A percentile compares a stretch with the other conserved stretches of the same genome.
Evolutionary conservation across 345 rosid genomes (phyloP).

Genomic region (Rhodomyrtus tomentosa): DNA sequence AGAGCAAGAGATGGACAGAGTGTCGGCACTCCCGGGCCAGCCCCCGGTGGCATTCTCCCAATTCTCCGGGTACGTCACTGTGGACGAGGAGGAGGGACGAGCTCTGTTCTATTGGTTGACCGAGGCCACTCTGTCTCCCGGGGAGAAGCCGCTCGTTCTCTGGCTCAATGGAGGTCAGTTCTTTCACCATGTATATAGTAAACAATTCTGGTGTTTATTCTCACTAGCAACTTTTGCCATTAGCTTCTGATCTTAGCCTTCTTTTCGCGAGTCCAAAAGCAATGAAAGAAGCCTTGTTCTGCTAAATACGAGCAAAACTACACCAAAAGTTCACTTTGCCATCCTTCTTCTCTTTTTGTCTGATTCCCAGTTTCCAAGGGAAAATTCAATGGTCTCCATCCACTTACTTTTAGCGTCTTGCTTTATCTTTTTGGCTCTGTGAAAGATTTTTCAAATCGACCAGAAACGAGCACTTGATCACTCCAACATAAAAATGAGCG

Average conservation of each 20-base stretch:
- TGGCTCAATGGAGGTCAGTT: constrained; percentile 98
- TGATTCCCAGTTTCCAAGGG: background rate
- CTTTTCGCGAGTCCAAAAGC: background rate
- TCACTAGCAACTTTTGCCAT: background rate
- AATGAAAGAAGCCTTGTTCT: background rate
- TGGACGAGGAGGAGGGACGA: constrained; percentile 53
- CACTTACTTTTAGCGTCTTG: background rate
- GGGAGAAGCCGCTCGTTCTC: constrained; percentile 70
- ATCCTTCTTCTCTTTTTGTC: background rate
- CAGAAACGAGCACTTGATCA: background rate
- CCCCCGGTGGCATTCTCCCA: constrained; percentile 67
- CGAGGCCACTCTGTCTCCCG: constrained; percentile 45
- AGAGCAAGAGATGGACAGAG: constrained; percentile 59
- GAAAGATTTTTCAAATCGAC: background rate
- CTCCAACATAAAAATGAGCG: background rate
- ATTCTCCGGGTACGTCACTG: constrained; percentile 78
- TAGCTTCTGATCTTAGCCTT: background rate
- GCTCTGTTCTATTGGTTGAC: constrained; percentile 89
- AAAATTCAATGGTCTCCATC: background rate
- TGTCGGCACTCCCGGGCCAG: constrained; percentile 79
- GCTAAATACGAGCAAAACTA: background rate
- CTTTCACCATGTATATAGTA: background rate
- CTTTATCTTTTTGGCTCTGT: background rate
- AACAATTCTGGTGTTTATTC: background rate
- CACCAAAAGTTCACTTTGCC: background rate